Conservation (phyloP, 2,329 filamentous ascomycete species). For the Massarina eburnea region DNA sequence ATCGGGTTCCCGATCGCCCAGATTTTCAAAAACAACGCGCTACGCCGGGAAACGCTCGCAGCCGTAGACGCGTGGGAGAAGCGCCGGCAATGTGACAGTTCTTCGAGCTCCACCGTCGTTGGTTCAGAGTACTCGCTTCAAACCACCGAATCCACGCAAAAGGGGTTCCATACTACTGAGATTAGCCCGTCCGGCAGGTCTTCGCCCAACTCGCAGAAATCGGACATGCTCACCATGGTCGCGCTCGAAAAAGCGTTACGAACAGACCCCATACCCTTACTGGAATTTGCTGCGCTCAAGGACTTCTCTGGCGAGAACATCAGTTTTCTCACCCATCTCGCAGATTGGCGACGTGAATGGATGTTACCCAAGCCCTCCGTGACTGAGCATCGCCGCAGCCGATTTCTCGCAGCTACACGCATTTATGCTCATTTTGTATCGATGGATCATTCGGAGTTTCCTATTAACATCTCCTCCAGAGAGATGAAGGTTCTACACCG, state of each 20-base stretch:
- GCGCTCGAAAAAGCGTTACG: constrained; percentile 36
- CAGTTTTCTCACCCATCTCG: constrained; percentile 37
- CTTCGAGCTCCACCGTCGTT: constrained; percentile 6
- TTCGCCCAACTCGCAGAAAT: constrained; percentile 31
- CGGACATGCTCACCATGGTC: constrained; percentile 37
- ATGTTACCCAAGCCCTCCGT: constrained; percentile 20
- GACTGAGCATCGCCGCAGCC: constrained; percentile 24
- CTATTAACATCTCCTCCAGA: constrained; percentile 37
- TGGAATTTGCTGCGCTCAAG: constrained; percentile 36
- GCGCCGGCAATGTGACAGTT: constrained; percentile 18
- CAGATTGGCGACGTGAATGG: constrained; percentile 39
- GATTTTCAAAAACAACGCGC: constrained; percentile 27
- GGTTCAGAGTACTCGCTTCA: constrained; percentile 12
- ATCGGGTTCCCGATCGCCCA: constrained; percentile 35
- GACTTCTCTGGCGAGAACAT: constrained; percentile 41
- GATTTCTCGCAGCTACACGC: constrained; percentile 32
- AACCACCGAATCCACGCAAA: constrained; percentile 18
- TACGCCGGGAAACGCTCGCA: constrained; percentile 36
- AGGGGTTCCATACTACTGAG: constrained; percentile 11
- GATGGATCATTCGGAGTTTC: constrained; percentile 36
- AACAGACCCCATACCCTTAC: constrained; percentile 32
- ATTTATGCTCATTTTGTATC: constrained; percentile 40
- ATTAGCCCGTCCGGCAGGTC: constrained; percentile 12
- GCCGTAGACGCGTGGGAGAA: constrained; percentile 38
- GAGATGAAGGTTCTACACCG: constrained; percentile 22